phyloP scores from a whole-genome alignment of 2,329 filamentous ascomycete genomes.

The Apiospora marii region DNA sequence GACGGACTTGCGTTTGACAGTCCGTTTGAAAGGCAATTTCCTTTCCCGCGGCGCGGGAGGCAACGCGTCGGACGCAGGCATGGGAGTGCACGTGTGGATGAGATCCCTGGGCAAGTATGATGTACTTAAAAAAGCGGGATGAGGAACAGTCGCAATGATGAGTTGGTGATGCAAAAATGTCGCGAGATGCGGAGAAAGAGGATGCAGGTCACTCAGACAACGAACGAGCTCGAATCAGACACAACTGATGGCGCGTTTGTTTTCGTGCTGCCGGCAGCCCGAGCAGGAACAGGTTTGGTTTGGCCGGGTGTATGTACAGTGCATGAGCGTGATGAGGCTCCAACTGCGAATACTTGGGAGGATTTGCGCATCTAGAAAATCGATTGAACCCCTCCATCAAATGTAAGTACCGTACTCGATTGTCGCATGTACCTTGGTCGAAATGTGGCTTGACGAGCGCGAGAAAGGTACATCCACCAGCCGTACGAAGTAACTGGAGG shows the following conservation, averaged over 20 bases:
- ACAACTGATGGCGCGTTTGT: neutral
- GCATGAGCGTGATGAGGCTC: neutral
- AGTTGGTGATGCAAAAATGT: neutral
- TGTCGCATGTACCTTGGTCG: neutral
- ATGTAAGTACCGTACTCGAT: neutral
- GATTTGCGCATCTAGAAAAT: neutral
- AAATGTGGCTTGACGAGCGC: conserved; percentile 8
- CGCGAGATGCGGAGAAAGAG: neutral
- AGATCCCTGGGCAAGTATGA: neutral
- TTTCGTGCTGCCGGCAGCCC: neutral
- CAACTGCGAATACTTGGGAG: neutral
- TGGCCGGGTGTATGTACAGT: neutral
- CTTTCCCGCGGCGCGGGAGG: conserved; percentile 38
- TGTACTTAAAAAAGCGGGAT: conserved; percentile 8
- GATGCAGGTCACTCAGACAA: neutral
- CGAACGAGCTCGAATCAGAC: neutral
- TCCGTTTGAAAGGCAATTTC: conserved; percentile 60
- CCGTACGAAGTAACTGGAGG: neutral
- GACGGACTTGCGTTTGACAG: conserved; percentile 47
- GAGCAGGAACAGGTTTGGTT: neutral
- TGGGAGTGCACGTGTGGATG: conserved; percentile 64
- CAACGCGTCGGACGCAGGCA: conserved; percentile 46
- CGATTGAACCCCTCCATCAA: conserved; percentile 16
- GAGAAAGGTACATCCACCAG: neutral
- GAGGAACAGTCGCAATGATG: neutral